Evolutionary conservation across 257 asterid species (phyloP).

Genomic region (Eucommia ulmoides): DNA sequence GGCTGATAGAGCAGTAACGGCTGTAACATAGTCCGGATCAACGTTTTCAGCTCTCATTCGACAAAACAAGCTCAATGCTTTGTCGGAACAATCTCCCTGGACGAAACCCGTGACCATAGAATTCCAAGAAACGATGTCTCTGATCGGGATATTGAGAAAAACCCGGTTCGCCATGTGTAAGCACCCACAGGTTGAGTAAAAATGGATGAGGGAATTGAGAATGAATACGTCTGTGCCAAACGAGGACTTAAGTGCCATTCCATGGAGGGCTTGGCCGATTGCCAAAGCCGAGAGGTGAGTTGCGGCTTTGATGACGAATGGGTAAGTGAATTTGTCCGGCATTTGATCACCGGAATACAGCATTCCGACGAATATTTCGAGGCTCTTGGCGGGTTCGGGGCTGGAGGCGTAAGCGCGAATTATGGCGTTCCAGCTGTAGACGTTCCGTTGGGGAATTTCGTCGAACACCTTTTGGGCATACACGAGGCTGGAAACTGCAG

Average conservation of each 20-base stretch:
- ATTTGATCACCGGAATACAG: neutral
- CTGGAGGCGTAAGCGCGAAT: neutral
- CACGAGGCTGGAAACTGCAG: slow-evolving; percentile 37
- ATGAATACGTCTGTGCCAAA: slow-evolving; percentile 44
- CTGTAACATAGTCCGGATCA: slow-evolving; percentile 53
- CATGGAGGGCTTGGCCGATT: slow-evolving; percentile 61
- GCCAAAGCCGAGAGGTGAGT: slow-evolving; percentile 32
- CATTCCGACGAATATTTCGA: neutral
- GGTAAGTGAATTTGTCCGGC: slow-evolving; percentile 36
- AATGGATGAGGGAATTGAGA: slow-evolving; percentile 47
- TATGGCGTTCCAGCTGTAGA: neutral
- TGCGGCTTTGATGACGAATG: slow-evolving; percentile 67
- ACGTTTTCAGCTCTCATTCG: slow-evolving; percentile 44
- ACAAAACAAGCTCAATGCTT: slow-evolving; percentile 39
- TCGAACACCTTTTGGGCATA: slow-evolving; percentile 39
- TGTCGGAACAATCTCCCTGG: slow-evolving; percentile 29
- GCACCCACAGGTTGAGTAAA: slow-evolving; percentile 51
- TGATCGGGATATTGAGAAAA: slow-evolving; percentile 36
- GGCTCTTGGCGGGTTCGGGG: neutral
- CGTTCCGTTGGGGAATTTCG: neutral
- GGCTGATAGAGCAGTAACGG: slow-evolving; percentile 57
- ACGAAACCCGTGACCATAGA: slow-evolving; percentile 63
- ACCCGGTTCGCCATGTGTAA: slow-evolving; percentile 41
- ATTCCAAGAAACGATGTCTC: slow-evolving; percentile 82
- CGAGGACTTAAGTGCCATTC: slow-evolving; percentile 54